Percentiles rank a stretch among this genome's conserved stretches.
phyloP scores from a whole-genome alignment of 2,329 filamentous ascomycete species.

The Aspergillus transmontanensis region DNA sequence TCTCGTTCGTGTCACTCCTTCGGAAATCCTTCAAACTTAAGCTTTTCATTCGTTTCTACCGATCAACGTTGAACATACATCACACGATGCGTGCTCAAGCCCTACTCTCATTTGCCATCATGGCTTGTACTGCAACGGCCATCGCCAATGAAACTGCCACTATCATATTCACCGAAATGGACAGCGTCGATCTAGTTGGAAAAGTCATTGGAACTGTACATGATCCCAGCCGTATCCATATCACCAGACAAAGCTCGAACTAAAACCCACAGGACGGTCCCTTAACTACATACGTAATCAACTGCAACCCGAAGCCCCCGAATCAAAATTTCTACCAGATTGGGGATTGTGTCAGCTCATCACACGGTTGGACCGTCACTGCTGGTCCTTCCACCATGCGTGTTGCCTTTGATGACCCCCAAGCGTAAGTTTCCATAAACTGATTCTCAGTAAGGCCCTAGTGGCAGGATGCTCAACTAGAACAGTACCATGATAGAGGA shows the following conservation, averaged over 20 bases:
- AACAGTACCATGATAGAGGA: background rate
- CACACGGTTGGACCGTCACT: background rate
- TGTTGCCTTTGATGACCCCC: background rate
- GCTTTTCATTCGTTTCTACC: background rate
- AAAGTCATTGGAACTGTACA: background rate
- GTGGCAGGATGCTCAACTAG: background rate
- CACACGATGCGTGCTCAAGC: background rate
- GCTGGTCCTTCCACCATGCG: background rate
- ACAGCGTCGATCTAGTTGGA: background rate
- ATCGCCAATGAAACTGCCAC: background rate
- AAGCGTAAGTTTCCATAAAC: background rate
- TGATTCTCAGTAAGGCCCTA: no score
- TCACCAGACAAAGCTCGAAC: background rate
- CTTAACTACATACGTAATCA: background rate
- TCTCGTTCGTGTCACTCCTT: background rate
- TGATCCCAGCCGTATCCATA: background rate
- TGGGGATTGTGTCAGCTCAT: background rate
- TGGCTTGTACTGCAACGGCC: background rate
- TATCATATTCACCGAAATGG: background rate
- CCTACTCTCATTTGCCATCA: background rate
- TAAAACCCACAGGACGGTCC: background rate
- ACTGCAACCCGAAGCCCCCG: background rate
- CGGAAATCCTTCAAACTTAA: background rate
- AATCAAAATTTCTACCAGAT: background rate
- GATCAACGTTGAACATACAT: background rate